phyloP scores from a whole-genome alignment of 805 yeast species.

The Pichia heedii region DNA sequence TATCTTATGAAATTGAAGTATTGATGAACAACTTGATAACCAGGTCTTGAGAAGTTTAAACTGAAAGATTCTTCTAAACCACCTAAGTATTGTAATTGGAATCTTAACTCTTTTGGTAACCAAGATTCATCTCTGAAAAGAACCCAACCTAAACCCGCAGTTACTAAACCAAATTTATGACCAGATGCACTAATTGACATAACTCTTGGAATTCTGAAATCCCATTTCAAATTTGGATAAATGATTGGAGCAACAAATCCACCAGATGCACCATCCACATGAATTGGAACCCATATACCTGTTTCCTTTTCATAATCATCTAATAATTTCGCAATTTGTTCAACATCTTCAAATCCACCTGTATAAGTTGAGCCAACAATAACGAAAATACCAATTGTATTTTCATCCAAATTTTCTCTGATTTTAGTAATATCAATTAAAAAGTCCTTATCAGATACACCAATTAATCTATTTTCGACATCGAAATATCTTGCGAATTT shows the following conservation, averaged over 20 bases:
- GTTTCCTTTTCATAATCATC: constrained; percentile 60
- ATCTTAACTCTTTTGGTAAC: constrained; percentile 65
- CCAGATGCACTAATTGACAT: constrained; percentile 84
- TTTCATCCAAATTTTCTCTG: constrained; percentile 67
- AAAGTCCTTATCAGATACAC: constrained; percentile 55
- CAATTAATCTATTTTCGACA: constrained; percentile 73
- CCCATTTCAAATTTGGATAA: constrained; percentile 75
- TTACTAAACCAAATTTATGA: constrained; percentile 84
- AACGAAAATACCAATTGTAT: constrained; percentile 85
- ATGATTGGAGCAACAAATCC: constrained; percentile 82
- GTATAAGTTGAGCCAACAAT: constrained; percentile 90
- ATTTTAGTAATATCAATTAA: constrained; percentile 54
- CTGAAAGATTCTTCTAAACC: constrained; percentile 83
- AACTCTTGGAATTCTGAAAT: constrained; percentile 69
- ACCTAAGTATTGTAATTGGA: constrained; percentile 76
- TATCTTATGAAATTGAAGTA: constrained; percentile 68
- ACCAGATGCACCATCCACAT: constrained; percentile 92
- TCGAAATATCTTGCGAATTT: constrained; percentile 92
- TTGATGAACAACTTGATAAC: constrained; percentile 83
- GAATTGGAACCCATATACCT: constrained; percentile 69
- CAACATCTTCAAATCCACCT: constrained; percentile 82
- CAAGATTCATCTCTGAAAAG: constrained; percentile 60
- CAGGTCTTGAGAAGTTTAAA: constrained; percentile 86
- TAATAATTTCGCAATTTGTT: constrained; percentile 48
- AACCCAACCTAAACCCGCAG: constrained; percentile 92